Evolutionary conservation across 345 rosid genomes (phyloP).

Genomic region (Acer saccharum): DNA sequence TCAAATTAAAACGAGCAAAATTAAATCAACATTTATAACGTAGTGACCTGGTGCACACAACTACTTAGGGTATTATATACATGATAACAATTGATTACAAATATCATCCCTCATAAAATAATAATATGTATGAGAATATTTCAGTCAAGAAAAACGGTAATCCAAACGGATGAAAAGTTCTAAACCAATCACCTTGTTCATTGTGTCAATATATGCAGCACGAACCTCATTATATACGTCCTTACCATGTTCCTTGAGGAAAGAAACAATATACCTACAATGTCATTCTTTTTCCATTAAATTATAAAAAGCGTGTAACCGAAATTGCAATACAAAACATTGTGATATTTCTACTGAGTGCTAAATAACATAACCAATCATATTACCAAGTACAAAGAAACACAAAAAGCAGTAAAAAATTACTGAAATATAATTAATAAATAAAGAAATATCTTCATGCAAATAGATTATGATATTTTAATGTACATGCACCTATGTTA

Average conservation of each 20-base stretch:
- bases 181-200: constrained; percentile 81
- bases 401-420: not conserved
- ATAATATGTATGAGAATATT: not conserved
- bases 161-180: constrained; percentile 5
- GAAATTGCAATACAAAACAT: constrained; percentile 2
- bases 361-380: not conserved
- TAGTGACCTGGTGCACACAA: not conserved
- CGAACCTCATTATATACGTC: constrained; percentile 89
- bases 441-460: not conserved
- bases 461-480: not conserved
- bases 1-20: not conserved
- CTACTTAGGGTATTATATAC: not conserved
- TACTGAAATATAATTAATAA: too few relatives aligned
- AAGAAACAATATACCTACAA: constrained; percentile 76
- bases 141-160: not conserved
- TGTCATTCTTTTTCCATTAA: constrained; percentile 19
- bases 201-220: constrained; percentile 89
- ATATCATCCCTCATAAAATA: not conserved
- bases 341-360: not conserved
- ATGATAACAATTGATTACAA: not conserved
- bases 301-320: constrained; percentile 15
- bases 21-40: not conserved
- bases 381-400: not conserved
- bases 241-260: constrained; percentile 92
- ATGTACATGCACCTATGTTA: not conserved